Evolutionary conservation across 345 rosid genomes (phyloP).

Genomic region (Populus ilicifolia): DNA sequence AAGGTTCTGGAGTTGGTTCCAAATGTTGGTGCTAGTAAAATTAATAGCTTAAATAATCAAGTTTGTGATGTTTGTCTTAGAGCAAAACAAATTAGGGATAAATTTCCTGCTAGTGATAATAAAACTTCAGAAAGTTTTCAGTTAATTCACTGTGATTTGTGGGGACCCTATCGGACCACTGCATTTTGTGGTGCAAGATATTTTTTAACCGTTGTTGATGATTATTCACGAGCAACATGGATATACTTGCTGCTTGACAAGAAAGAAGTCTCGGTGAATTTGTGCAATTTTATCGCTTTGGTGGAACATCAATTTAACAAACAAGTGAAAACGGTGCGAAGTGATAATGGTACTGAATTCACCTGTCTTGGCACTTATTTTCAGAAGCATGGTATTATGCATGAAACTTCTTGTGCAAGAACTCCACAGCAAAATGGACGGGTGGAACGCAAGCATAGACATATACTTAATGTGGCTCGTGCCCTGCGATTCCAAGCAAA

Average conservation of each 20-base stretch:
- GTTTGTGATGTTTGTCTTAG: constrained; percentile 12
- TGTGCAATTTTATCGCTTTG: background rate
- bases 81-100: constrained; percentile 12
- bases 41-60: no score
- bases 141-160: background rate
- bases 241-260: constrained; percentile 17
- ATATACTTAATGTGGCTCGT: constrained; percentile 4
- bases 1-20: background rate
- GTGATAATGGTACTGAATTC: constrained; percentile 17
- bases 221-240: constrained; percentile 10
- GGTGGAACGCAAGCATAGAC: constrained; percentile 1
- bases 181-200: background rate
- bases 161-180: background rate
- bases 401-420: background rate
- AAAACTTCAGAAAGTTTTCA: constrained; percentile 10
- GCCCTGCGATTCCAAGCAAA: background rate
- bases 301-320: background rate
- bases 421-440: constrained; percentile 18
- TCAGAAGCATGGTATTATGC: background rate
- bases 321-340: background rate
- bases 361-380: background rate
- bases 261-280: background rate
- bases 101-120: background rate
- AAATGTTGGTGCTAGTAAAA: background rate
- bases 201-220: constrained; percentile 24